Percentiles rank a stretch among this genome's conserved stretches.
Evolutionary conservation across 2,329 filamentous ascomycete species (phyloP).

Genomic region (Furcasterigmium sp.): DNA sequence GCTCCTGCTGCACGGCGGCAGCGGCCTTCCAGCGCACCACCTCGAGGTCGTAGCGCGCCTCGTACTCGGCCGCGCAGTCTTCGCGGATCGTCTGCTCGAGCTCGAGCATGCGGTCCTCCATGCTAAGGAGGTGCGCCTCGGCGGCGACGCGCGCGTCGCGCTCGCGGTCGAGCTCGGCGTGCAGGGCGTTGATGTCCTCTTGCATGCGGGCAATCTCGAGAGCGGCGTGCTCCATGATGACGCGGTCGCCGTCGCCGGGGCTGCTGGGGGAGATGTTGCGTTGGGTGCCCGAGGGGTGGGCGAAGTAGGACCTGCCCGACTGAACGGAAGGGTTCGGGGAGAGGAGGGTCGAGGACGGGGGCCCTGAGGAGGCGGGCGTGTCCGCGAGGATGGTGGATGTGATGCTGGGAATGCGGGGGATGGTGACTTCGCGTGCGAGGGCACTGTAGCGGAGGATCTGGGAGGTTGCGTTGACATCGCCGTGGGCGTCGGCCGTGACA

Average conservation of each 20-base stretch:
- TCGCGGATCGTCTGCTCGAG: conserved; percentile 83
- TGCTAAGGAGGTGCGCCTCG: conserved; percentile 67
- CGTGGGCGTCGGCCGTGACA: conserved; percentile 85
- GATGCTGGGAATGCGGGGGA: conserved; percentile 80
- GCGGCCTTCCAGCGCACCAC: conserved; percentile 75
- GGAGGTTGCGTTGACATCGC: conserved; percentile 94
- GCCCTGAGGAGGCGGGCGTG: conserved; percentile 16
- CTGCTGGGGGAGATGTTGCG: conserved; percentile 34
- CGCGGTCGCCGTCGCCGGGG: conserved; percentile 44
- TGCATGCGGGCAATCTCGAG: conserved; percentile 75
- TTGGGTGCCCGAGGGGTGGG: conserved; percentile 16
- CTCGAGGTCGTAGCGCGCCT: conserved; percentile 68
- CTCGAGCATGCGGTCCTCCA: conserved; percentile 59
- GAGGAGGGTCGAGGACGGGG: conserved; percentile 15
- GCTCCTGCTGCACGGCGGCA: conserved; percentile 73
- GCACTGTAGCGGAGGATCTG: conserved; percentile 95
- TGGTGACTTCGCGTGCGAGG: conserved; percentile 85
- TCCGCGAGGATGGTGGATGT: conserved; percentile 61
- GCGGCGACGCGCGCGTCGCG: conserved; percentile 63
- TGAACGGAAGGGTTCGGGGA: conserved; percentile 7
- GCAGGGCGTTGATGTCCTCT: conserved; percentile 71
- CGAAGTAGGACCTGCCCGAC: conserved; percentile 6
- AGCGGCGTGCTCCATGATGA: conserved; percentile 77
- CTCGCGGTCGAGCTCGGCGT: conserved; percentile 65
- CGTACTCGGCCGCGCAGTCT: conserved; percentile 84